phyloP scores from a whole-genome alignment of 805 yeast species.

The Candida takata region DNA sequence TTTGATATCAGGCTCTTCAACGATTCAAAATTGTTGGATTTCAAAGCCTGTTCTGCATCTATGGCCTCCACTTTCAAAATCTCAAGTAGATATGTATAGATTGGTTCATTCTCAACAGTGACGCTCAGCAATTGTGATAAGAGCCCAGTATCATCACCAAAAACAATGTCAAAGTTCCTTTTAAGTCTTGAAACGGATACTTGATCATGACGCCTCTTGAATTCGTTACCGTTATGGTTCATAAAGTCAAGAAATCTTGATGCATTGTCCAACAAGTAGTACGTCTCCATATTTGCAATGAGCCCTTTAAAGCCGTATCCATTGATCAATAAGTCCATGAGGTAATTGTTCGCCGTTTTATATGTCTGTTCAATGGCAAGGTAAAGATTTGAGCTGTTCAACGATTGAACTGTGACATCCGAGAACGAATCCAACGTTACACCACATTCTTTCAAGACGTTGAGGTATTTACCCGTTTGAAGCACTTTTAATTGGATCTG shows the following conservation, averaged over 20 bases:
- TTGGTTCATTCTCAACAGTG: conserved; percentile 36
- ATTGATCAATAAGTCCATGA: conserved; percentile 49
- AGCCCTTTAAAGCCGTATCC: conserved; percentile 51
- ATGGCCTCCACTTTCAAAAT: conserved; percentile 48
- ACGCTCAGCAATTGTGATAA: conserved; percentile 25
- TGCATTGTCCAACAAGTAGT: conserved; percentile 50
- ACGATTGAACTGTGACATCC: conserved; percentile 24
- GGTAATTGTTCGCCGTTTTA: conserved; percentile 54
- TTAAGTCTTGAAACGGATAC: conserved; percentile 27
- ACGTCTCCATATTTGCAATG: conserved; percentile 43
- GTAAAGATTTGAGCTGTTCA: conserved; percentile 39
- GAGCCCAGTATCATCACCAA: conserved; percentile 16
- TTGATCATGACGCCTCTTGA: conserved; percentile 33
- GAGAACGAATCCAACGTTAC: conserved; percentile 24
- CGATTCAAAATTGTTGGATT: conserved; percentile 36
- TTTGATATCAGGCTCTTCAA: conserved; percentile 38
- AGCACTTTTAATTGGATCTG: conserved; percentile 58
- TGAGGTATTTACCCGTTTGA: conserved; percentile 78
- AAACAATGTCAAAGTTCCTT: conserved; percentile 22
- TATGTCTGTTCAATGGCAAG: conserved; percentile 56
- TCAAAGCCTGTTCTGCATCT: conserved; percentile 45
- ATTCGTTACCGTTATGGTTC: conserved; percentile 42
- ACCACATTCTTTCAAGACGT: conserved; percentile 61
- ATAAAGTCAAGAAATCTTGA: conserved; percentile 47
- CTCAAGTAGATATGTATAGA: conserved; percentile 36